phyloP scores from a whole-genome alignment of 306 rosid species.

The Senna tora region DNA sequence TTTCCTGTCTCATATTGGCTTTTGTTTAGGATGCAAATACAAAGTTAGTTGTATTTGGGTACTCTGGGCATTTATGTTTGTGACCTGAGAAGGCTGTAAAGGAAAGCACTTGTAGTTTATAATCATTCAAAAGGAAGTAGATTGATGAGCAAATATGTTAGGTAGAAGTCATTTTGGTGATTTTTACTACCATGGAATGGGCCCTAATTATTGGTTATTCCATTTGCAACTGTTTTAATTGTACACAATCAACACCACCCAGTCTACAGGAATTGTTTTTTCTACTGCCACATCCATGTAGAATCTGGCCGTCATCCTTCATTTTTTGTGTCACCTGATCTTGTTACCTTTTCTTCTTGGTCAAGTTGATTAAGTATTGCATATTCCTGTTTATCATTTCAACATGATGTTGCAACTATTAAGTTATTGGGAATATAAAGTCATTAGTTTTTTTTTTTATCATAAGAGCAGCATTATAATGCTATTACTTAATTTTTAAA shows the following conservation, averaged over 20 bases:
- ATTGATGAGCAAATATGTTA: not conserved
- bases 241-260: not conserved
- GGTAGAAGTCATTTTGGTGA: constrained; percentile 8
- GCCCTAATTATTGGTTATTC: not conserved
- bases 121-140: not conserved
- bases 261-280: constrained; percentile 13
- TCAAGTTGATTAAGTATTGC: constrained; percentile 6
- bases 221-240: constrained; percentile 16
- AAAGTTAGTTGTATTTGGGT: not conserved
- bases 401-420: not conserved
- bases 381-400: not conserved
- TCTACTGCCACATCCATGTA: not conserved
- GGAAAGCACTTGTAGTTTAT: not conserved
- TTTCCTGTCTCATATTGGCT: constrained; percentile 9
- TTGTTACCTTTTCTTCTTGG: not conserved
- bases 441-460: not conserved
- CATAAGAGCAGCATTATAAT: not conserved
- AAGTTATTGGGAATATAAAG: not conserved
- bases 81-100: not conserved
- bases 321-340: constrained; percentile 14
- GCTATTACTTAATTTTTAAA: not conserved
- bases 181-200: constrained; percentile 9
- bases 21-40: constrained; percentile 1
- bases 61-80: constrained; percentile 8
- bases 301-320: not conserved